Evolutionary conservation across 495 filamentous ascomycete species (phyloP).

Genomic region (Eremomyces bilateralis): DNA sequence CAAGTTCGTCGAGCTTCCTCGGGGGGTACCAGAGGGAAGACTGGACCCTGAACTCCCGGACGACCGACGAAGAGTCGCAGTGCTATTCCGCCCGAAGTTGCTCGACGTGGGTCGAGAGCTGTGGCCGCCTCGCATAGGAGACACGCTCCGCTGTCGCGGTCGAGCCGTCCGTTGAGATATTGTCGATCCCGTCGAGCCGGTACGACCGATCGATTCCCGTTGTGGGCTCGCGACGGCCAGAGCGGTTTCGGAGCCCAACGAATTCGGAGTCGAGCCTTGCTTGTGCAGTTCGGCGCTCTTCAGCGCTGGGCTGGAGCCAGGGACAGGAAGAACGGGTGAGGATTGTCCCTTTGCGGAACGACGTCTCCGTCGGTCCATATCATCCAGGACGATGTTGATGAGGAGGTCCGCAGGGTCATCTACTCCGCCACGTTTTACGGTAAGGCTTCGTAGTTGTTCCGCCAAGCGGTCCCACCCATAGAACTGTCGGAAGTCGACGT

Average conservation of each 20-base stretch:
- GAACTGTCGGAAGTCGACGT: constrained; percentile 90
- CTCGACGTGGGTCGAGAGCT: constrained; percentile 49
- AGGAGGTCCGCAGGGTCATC: constrained; percentile 82
- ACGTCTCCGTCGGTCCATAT: constrained; percentile 75
- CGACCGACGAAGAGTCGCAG: constrained; percentile 39
- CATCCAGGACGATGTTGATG: constrained; percentile 81
- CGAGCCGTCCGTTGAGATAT: no score
- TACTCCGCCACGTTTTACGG: constrained; percentile 67
- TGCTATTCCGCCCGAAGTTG: constrained; percentile 1
- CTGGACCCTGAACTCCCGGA: constrained; percentile 88
- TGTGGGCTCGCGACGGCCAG: constrained; percentile 8
- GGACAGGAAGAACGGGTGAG: constrained; percentile 49
- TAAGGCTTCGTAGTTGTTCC: constrained; percentile 74
- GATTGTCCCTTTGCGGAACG: constrained; percentile 67
- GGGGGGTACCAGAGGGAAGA: constrained; percentile 43
- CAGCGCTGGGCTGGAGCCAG: constrained; percentile 36
- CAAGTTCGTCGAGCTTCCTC: constrained; percentile 53
- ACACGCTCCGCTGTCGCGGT: constrained; percentile 45
- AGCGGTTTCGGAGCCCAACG: constrained; percentile 25
- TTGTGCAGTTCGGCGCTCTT: constrained; percentile 31
- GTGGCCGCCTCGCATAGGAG: constrained; percentile 50
- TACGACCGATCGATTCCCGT: not conserved
- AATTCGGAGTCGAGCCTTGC: constrained; percentile 11
- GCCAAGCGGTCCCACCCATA: constrained; percentile 89
- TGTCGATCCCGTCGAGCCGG: constrained; percentile 8